Conservation (phyloP, 2,329 filamentous ascomycete species). For the Monilinia laxa region DNA sequence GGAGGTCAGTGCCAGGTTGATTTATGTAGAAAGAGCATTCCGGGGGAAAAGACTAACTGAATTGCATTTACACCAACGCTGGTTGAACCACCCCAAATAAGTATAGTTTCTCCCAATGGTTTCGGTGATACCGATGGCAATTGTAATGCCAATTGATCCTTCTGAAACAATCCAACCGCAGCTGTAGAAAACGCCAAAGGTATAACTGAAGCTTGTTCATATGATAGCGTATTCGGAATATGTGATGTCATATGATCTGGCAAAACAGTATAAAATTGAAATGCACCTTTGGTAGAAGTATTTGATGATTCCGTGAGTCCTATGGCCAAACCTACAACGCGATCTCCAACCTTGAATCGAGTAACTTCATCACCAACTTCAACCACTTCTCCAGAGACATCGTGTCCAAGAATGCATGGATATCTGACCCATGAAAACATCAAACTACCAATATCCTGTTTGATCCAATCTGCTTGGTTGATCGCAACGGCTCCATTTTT, state of each 20-base stretch:
- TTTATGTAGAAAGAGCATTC: too few relatives aligned
- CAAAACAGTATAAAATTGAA: conserved; percentile 39
- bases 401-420: conserved; percentile 48
- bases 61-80: conserved; percentile 42
- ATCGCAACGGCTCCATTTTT: conserved; percentile 44
- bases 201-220: conserved; percentile 38
- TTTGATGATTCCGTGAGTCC: conserved; percentile 38
- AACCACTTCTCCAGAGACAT: conserved; percentile 55
- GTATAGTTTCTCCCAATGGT: conserved; percentile 40
- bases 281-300: conserved; percentile 33
- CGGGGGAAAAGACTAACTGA: conserved; percentile 1
- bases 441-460: conserved; percentile 16
- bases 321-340: conserved; percentile 44
- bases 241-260: conserved; percentile 26
- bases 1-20: not conserved
- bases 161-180: conserved; percentile 38
- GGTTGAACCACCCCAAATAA: conserved; percentile 40
- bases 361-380: conserved; percentile 46
- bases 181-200: conserved; percentile 40
- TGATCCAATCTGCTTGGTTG: conserved; percentile 44
- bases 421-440: conserved; percentile 30
- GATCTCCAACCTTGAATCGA: conserved; percentile 53
- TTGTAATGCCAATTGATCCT: conserved; percentile 30
- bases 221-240: conserved; percentile 39
- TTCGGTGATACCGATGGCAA: conserved; percentile 34